phyloP scores from a whole-genome alignment of 345 rosid species.

The Eucalyptus dawsonii region DNA sequence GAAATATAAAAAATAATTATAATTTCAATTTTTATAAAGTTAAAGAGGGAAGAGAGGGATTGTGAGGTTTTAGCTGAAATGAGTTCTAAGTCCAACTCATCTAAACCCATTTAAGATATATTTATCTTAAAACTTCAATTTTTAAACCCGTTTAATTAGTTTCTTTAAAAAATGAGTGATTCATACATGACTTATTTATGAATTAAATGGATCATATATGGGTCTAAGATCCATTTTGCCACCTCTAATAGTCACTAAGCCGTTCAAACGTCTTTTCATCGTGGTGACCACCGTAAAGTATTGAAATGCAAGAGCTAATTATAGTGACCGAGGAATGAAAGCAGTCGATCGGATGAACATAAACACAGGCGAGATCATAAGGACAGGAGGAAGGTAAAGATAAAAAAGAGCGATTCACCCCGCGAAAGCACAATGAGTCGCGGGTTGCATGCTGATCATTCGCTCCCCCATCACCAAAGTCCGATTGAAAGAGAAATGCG shows the following conservation, averaged over 20 bases:
- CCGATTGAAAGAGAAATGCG: neutral
- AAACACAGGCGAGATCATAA: neutral
- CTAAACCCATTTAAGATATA: too few relatives aligned
- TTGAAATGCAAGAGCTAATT: neutral
- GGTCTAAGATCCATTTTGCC: too few relatives aligned
- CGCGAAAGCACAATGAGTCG: neutral
- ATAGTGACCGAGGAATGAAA: neutral
- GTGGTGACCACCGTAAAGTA: neutral
- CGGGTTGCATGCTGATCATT: neutral
- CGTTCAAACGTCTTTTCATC: neutral
- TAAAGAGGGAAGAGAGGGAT: too few relatives aligned
- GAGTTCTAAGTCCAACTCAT: too few relatives aligned
- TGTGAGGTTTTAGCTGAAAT: too few relatives aligned
- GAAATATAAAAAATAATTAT: too few relatives aligned
- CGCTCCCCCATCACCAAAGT: neutral
- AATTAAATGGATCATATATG: too few relatives aligned
- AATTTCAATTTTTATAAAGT: too few relatives aligned
- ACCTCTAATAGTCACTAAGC: neutral
- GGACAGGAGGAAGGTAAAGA: neutral
- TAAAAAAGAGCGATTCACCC: neutral
- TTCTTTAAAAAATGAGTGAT: accelerated
- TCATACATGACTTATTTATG: too few relatives aligned
- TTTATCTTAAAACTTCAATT: too few relatives aligned
- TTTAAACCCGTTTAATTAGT: too few relatives aligned
- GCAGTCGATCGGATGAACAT: neutral